Conservation (phyloP, 2,329 filamentous ascomycete species). For the Leptographium flavum region DNA sequence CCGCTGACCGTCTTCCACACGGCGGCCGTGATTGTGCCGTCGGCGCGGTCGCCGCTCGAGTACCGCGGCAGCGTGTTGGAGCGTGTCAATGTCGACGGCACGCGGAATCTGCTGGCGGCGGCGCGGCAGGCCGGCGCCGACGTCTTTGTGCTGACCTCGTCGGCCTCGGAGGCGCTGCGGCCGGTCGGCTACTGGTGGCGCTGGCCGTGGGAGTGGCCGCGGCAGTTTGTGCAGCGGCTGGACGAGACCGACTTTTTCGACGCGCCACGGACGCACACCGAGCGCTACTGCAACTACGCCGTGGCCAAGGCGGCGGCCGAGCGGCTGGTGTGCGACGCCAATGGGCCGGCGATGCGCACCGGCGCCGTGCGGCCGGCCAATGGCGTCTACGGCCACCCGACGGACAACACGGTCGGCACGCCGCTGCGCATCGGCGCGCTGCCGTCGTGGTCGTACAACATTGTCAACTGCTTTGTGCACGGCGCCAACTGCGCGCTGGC, state of each 20-base stretch:
- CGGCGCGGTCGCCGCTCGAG: constrained; percentile 22
- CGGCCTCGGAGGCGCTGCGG: constrained; percentile 27
- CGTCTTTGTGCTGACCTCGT: constrained; percentile 31
- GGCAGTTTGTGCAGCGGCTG: constrained; percentile 24
- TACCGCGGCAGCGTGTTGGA: constrained; percentile 23
- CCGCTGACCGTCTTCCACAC: constrained; percentile 36
- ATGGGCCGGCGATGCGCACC: constrained; percentile 26
- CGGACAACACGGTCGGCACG: constrained; percentile 28
- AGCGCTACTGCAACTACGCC: constrained; percentile 32
- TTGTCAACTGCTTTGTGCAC: constrained; percentile 26
- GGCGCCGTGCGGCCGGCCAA: constrained; percentile 38
- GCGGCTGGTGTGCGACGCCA: constrained; percentile 23
- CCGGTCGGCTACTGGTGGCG: constrained; percentile 22
- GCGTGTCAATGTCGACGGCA: constrained; percentile 32
- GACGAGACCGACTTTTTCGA: constrained; percentile 25
- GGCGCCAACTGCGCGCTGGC: constrained; percentile 26
- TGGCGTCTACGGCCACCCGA: constrained; percentile 36
- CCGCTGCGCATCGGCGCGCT: constrained; percentile 23
- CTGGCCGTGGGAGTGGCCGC: constrained; percentile 18
- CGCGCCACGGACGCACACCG: constrained; percentile 20
- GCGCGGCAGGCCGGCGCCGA: constrained; percentile 25
- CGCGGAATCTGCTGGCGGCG: constrained; percentile 27
- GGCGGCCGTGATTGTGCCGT: constrained; percentile 30
- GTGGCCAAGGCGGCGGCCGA: constrained; percentile 32
- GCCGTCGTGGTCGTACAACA: constrained; percentile 26